Percentiles rank a stretch among this genome's conserved stretches.
These are phyloP conservation scores for Exophiala calicioides DNA, from an alignment of 2,329 filamentous ascomycete species.

Conservation along the genomic window DNA sequence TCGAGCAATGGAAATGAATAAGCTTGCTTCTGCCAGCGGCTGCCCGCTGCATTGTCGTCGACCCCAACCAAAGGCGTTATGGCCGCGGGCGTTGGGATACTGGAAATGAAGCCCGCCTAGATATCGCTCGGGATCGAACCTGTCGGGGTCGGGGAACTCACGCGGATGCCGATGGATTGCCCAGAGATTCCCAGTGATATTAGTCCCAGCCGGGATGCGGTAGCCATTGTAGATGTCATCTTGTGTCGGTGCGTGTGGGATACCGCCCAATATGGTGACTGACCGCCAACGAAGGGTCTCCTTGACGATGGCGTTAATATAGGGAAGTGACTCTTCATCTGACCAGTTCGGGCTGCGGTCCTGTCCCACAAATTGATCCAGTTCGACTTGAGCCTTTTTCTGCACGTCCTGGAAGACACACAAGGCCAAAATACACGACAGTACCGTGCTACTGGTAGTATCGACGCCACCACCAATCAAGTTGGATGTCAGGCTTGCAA, in stretches of 20 bases:
- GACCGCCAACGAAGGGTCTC: slow-evolving; percentile 42
- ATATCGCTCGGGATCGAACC: slow-evolving; percentile 49
- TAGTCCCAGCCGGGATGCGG: slow-evolving; percentile 50
- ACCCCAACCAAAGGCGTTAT: slow-evolving; percentile 61
- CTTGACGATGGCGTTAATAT: slow-evolving; percentile 41
- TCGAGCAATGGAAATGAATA: slow-evolving; percentile 59
- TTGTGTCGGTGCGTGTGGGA: slow-evolving; percentile 41
- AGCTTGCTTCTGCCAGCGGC: slow-evolving; percentile 60
- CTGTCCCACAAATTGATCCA: slow-evolving; percentile 45
- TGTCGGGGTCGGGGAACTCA: slow-evolving; percentile 41
- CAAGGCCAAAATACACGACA: slow-evolving; percentile 35
- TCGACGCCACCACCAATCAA: slow-evolving; percentile 36
- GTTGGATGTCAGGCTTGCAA: slow-evolving; percentile 51
- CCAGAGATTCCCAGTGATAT: slow-evolving; percentile 30
- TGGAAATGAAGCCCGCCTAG: slow-evolving; percentile 40
- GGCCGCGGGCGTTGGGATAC: slow-evolving; percentile 52
- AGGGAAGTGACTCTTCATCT: slow-evolving; percentile 42
- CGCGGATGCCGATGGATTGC: slow-evolving; percentile 37
- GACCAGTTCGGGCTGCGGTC: slow-evolving; percentile 40
- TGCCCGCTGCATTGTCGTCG: slow-evolving; percentile 57
- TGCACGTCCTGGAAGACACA: slow-evolving; percentile 51
- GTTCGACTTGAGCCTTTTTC: slow-evolving; percentile 46
- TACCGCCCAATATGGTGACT: slow-evolving; percentile 36
- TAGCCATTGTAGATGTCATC: slow-evolving; percentile 55
- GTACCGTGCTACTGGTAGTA: slow-evolving; percentile 35